Percentiles rank a stretch among this genome's conserved stretches.
These are phyloP conservation scores for Lachancea waltii DNA, from an alignment of 805 yeast species.

Conservation along the genomic window DNA sequence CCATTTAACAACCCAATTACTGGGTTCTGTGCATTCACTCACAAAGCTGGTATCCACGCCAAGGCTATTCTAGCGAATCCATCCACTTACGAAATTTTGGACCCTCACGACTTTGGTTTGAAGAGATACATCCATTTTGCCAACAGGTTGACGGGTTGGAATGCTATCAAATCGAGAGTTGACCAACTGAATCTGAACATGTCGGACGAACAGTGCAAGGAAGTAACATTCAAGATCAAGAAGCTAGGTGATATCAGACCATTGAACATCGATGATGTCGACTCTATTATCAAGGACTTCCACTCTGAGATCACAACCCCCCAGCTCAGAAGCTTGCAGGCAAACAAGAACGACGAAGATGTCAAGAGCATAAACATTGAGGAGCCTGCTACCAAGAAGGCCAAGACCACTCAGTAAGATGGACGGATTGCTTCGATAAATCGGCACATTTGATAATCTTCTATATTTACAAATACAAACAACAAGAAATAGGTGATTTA, in stretches of 20 bases:
- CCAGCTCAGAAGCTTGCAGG: constrained; percentile 29
- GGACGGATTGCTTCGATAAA: constrained; percentile 1
- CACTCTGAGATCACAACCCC: constrained; percentile 73
- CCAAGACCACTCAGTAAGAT: constrained; percentile 14
- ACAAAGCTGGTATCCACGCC: constrained; percentile 99
- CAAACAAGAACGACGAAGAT: constrained; percentile 18
- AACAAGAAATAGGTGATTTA: too few relatives aligned
- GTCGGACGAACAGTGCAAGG: constrained; percentile 91
- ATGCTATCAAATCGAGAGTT: constrained; percentile 95
- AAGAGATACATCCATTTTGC: constrained; percentile 97
- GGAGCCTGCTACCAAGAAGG: constrained; percentile 31
- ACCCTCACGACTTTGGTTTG: constrained; percentile 92
- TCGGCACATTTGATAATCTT: neutral
- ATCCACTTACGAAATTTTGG: constrained; percentile 94
- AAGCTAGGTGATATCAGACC: constrained; percentile 92
- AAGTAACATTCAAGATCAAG: constrained; percentile 89
- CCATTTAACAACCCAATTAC: constrained; percentile 99
- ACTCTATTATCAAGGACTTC: constrained; percentile 88
- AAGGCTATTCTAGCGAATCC: constrained; percentile 98
- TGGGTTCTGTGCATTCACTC: constrained; percentile 99
- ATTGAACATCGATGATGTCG: constrained; percentile 93
- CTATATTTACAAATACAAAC: neutral
- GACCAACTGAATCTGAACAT: constrained; percentile 89
- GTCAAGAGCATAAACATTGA: constrained; percentile 19
- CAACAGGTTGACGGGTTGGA: constrained; percentile 97